phyloP scores from a whole-genome alignment of 805 yeast species.

The Ogataea philodendri region DNA sequence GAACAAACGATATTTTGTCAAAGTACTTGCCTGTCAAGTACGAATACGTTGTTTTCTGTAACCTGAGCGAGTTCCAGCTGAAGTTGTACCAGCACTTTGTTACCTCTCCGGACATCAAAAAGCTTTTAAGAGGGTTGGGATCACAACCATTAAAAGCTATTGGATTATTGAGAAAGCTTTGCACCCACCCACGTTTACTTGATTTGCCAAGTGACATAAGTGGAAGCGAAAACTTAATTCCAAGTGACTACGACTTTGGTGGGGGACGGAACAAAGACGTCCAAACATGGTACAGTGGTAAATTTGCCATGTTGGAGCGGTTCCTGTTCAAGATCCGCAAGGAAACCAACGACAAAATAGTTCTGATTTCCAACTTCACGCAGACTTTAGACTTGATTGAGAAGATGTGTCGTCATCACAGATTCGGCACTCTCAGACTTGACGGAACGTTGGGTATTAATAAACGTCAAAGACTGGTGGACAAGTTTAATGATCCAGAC shows the following conservation, averaged over 20 bases:
- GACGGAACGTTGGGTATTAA: constrained; percentile 93
- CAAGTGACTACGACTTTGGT: constrained; percentile 66
- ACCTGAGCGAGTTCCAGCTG: constrained; percentile 73
- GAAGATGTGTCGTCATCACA: constrained; percentile 69
- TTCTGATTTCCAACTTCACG: constrained; percentile 90
- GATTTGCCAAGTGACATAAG: constrained; percentile 74
- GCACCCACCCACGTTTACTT: constrained; percentile 90
- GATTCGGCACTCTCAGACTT: constrained; percentile 75
- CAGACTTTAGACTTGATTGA: constrained; percentile 92
- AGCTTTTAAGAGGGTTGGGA: constrained; percentile 61
- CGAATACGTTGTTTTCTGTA: constrained; percentile 94
- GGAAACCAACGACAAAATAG: constrained; percentile 93
- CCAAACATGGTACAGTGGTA: constrained; percentile 82
- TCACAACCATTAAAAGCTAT: constrained; percentile 89
- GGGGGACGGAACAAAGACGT: constrained; percentile 66
- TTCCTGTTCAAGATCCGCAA: constrained; percentile 71
- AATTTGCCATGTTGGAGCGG: constrained; percentile 79
- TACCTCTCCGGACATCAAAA: constrained; percentile 73
- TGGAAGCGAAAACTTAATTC: constrained; percentile 63
- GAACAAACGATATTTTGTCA: constrained; percentile 92
- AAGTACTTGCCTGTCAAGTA: constrained; percentile 94
- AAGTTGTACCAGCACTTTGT: constrained; percentile 70
- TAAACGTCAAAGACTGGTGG: constrained; percentile 91
- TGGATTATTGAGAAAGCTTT: constrained; percentile 81
- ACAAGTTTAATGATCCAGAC: constrained; percentile 85